Percentiles rank a stretch among this genome's conserved stretches.
phyloP scores from a whole-genome alignment of 306 rosid species.

The Gillenia trifoliata region DNA sequence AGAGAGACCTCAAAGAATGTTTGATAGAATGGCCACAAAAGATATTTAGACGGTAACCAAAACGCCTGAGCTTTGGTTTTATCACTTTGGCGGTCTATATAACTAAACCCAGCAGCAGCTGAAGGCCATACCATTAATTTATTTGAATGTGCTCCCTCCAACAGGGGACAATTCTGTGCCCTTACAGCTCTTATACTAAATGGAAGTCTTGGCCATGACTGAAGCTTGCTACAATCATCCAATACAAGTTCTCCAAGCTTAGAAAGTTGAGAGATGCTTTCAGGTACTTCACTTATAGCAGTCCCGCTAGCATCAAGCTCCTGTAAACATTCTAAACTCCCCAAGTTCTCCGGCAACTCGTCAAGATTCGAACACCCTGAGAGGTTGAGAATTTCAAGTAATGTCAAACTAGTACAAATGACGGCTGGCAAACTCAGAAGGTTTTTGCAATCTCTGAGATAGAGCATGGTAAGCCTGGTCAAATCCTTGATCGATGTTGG shows the following conservation, averaged over 20 bases:
- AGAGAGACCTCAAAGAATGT: constrained; percentile 6
- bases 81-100: not conserved
- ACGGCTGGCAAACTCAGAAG: not conserved
- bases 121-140: not conserved
- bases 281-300: constrained; percentile 8
- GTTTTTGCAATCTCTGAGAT: not conserved
- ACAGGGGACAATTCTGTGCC: constrained; percentile 15
- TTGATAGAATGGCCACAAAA: not conserved
- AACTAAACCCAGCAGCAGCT: not conserved
- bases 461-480: not conserved
- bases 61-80: not conserved
- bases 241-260: constrained; percentile 10
- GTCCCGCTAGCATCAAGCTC: constrained; percentile 4
- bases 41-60: not conserved
- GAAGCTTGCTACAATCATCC: constrained; percentile 9
- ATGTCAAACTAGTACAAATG: not conserved
- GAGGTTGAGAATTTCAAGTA: constrained; percentile 3
- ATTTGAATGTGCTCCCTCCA: not conserved
- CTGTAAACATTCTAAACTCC: constrained; percentile 8
- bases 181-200: not conserved
- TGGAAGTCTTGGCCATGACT: constrained; percentile 5
- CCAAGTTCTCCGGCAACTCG: constrained; percentile 6
- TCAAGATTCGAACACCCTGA: constrained; percentile 12
- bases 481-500: constrained; percentile 7
- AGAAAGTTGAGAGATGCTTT: constrained; percentile 16